A percentile compares a stretch with the other conserved stretches of the same genome.
phyloP scores from a whole-genome alignment of 768 basidiomycete genomes.

The Rossbeevera mucosa region DNA sequence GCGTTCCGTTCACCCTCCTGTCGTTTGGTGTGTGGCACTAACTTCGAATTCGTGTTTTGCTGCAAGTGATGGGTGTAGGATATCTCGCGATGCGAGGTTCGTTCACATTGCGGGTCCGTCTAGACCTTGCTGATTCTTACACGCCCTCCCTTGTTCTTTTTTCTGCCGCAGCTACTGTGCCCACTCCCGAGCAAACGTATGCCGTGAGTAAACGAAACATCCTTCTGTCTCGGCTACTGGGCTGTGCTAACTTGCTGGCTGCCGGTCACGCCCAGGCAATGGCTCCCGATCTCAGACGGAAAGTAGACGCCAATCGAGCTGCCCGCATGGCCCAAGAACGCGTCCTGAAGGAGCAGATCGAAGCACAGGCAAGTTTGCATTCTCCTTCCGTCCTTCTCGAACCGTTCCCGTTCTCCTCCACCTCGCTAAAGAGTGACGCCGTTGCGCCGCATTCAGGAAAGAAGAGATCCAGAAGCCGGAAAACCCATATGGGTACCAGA shows the following conservation, averaged over 20 bases:
- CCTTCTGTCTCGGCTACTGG: not conserved
- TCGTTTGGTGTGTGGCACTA: slow-evolving; percentile 1
- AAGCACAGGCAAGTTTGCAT: slow-evolving; percentile 44
- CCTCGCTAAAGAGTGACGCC: slow-evolving; percentile 2
- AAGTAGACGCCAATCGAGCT: slow-evolving; percentile 56
- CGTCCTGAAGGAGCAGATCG: slow-evolving; percentile 47
- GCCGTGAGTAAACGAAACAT: slow-evolving; percentile 21
- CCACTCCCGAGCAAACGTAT: slow-evolving; percentile 35
- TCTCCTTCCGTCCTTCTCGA: slow-evolving; percentile 15
- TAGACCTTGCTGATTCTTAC: slow-evolving; percentile 3
- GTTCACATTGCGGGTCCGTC: slow-evolving; percentile 6
- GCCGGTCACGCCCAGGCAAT: slow-evolving; percentile 39
- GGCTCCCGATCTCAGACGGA: slow-evolving; percentile 59
- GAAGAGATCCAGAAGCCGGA: slow-evolving; percentile 24
- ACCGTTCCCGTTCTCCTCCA: not conserved
- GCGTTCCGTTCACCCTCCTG: slow-evolving; percentile 26
- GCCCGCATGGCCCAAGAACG: slow-evolving; percentile 51
- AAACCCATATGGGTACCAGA: slow-evolving; percentile 36
- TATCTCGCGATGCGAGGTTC: slow-evolving; percentile 60
- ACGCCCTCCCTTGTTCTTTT: slow-evolving; percentile 1
- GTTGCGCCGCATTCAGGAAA: slow-evolving; percentile 16
- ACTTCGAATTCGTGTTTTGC: slow-evolving; percentile 4
- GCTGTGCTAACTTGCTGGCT: slow-evolving; percentile 1
- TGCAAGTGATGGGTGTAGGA: slow-evolving; percentile 50
- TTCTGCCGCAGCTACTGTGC: slow-evolving; percentile 28